A percentile compares a stretch with the other conserved stretches of the same genome.
Conservation (phyloP, 1,284 basidiomycete genomes). For the Wolfiporia cocos region DNA sequence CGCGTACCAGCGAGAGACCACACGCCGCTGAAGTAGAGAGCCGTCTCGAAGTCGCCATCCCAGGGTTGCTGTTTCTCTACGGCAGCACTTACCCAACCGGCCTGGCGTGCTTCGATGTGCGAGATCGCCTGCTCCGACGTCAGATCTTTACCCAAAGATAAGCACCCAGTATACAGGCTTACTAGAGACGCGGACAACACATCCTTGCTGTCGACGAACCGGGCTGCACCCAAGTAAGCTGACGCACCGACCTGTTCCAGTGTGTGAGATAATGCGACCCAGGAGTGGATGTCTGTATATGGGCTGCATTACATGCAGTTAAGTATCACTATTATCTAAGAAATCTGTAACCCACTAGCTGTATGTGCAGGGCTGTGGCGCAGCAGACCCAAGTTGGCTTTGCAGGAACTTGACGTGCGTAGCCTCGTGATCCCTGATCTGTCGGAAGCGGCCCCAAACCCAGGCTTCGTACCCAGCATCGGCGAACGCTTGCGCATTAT, state of each 20-base stretch:
- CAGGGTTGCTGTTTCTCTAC: constrained; percentile 41
- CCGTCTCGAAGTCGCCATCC: constrained; percentile 49
- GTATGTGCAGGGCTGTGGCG: constrained; percentile 47
- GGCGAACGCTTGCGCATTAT: constrained; percentile 34
- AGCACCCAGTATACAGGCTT: not conserved
- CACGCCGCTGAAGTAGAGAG: constrained; percentile 40
- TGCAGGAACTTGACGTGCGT: constrained; percentile 34
- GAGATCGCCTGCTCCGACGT: constrained; percentile 30
- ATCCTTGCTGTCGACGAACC: constrained; percentile 17
- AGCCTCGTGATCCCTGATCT: constrained; percentile 47
- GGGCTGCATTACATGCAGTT: constrained; percentile 29
- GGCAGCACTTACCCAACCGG: constrained; percentile 44
- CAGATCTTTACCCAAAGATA: not conserved
- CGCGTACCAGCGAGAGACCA: constrained; percentile 15
- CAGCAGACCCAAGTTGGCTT: constrained; percentile 39
- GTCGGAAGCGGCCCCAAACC: constrained; percentile 35
- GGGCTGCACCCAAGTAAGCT: constrained; percentile 46
- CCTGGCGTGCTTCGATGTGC: constrained; percentile 41
- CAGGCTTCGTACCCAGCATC: constrained; percentile 36
- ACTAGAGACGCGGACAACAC: constrained; percentile 9
- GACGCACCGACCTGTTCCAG: constrained; percentile 47
- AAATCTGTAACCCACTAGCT: constrained; percentile 36
- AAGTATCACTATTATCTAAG: not conserved
- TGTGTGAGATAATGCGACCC: constrained; percentile 43
- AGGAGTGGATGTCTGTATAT: constrained; percentile 35